Evolutionary conservation across 371 early-diverging fungal genomes (phyloP).

Genomic region (Zychaea mexicana): DNA sequence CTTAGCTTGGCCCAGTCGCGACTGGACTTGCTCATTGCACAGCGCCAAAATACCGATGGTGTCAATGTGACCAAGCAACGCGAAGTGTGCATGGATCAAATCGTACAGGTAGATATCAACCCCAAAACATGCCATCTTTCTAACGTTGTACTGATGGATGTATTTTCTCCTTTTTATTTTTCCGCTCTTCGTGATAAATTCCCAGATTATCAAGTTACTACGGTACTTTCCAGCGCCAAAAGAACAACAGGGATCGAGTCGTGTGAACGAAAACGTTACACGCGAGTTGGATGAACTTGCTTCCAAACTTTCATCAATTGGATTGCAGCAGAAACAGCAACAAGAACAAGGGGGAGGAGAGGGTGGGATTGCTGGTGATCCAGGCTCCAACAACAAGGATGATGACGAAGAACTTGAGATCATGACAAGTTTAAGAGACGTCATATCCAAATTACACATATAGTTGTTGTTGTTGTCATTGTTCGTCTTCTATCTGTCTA

Average conservation of each 20-base stretch:
- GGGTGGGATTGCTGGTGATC: too few relatives aligned
- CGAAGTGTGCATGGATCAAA: constrained; percentile 15
- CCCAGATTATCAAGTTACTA: constrained; percentile 46
- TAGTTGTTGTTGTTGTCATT: neutral
- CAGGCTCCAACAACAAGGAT: neutral
- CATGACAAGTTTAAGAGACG: constrained; percentile 22
- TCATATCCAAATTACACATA: constrained; percentile 22
- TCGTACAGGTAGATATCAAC: constrained; percentile 21
- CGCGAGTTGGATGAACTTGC: constrained; percentile 30
- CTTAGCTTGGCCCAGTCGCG: constrained; percentile 40
- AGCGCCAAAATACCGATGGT: neutral
- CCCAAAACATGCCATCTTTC: neutral
- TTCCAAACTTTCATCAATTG: constrained; percentile 23
- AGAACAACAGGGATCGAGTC: neutral
- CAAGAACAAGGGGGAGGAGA: neutral
- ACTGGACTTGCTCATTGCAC: constrained; percentile 33
- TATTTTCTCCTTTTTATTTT: neutral
- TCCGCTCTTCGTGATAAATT: constrained; percentile 22
- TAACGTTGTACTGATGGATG: too few relatives aligned
- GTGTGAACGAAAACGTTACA: neutral
- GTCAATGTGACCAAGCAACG: neutral
- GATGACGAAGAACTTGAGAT: constrained; percentile 14
- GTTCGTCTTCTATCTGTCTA: too few relatives aligned
- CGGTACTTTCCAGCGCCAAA: constrained; percentile 29
- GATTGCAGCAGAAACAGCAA: too few relatives aligned